Conservation (phyloP, 2,329 filamentous ascomycete genomes). For the Zopfia rhizophila region DNA sequence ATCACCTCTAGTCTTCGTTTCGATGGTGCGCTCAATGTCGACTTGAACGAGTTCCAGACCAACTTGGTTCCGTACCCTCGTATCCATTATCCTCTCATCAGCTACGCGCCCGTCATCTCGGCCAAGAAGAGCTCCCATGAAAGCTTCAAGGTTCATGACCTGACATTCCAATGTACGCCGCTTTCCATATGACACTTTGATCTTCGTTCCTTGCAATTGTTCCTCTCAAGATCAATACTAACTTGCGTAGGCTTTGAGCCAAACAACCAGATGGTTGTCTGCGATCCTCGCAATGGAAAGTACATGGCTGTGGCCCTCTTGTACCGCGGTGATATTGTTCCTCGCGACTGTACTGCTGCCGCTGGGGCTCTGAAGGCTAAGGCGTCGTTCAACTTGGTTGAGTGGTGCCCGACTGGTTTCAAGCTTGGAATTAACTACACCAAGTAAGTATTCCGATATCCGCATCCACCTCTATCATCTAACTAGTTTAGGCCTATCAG, state of each 20-base stretch:
- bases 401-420: conserved; percentile 81
- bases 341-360: conserved; percentile 74
- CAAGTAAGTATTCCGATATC: conserved; percentile 48
- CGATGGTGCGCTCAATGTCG: conserved; percentile 77
- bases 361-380: conserved; percentile 76
- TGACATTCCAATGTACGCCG: conserved; percentile 74
- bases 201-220: conserved; percentile 14
- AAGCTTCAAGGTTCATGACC: conserved; percentile 85
- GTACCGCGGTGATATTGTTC: conserved; percentile 77
- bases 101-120: conserved; percentile 76
- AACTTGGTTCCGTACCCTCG: conserved; percentile 79
- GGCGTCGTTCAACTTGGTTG: conserved; percentile 76
- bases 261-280: conserved; percentile 83
- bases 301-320: conserved; percentile 80
- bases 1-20: conserved; percentile 79
- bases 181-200: background rate
- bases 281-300: conserved; percentile 78
- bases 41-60: conserved; percentile 82
- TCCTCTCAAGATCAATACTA: conserved; percentile 29
- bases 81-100: conserved; percentile 79
- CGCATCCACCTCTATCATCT: conserved; percentile 8
- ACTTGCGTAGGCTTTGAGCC: conserved; percentile 72
- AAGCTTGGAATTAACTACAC: conserved; percentile 81
- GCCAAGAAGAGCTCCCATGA: conserved; percentile 83
- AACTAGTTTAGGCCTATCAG: conserved; percentile 81